Base-by-base conservation (phyloP, 345 rosid species). In the Arabis alpina region DNA sequence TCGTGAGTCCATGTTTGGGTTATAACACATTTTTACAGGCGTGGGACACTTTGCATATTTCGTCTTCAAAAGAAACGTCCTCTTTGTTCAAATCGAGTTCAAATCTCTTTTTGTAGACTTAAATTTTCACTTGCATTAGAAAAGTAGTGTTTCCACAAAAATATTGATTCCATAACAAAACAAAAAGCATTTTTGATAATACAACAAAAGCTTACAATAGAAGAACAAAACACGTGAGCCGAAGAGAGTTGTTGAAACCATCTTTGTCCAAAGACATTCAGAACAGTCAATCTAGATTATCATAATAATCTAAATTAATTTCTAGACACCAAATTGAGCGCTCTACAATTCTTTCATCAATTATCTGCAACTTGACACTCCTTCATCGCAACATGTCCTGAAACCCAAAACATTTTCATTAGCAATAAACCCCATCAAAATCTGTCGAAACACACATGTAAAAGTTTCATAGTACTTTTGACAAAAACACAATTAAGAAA, bases 221-320 rank as follows among this genome's bases (percentile, higher is more conserved):
- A 53, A 62, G 19, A 61, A 61, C 39, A 54, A 62, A 43, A 61
- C 55, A 71, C 24, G 19, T 61, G 62, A 71, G 36, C 43, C 24
- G 11, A 51, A 34, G 44, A 45, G 42, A 54, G 50, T 63, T 54
- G 56, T 36, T 63, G 69, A 37, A 53, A 71, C 39, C 60, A 61
- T 51, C 14, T 57, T 40, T 50, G 34, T 50, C 59, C 43, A 70
- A 54, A 54, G 54, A 51, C 68, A 61, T 71, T 11, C 32, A 63
- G 53, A 43, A 61, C 41, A 71, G 27, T 62, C 55, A 62, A 71
- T 71, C 55, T 23, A 62, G 69, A 53, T 71, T 61, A 71, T 51
- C 54, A 42, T 42, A 42, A 71, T 71, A 71, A 71, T 52, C 45
- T 61, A 61, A 41, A 51, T 71, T 48, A 52, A 42, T 54, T n/a